Conservation (phyloP, 176 grass and related monocot genomes). For the Eremochloa ophiuroides region DNA sequence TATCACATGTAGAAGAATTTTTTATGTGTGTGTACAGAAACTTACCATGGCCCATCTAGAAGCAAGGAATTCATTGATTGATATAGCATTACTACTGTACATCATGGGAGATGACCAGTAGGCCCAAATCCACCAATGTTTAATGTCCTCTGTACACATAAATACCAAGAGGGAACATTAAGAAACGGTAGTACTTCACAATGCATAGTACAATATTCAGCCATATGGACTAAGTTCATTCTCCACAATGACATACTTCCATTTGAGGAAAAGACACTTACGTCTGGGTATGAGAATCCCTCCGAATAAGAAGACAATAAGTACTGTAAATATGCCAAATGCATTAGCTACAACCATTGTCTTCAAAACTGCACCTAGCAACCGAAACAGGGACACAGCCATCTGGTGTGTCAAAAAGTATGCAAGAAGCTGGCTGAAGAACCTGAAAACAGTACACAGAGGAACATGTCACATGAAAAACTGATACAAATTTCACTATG, state of each 20-base stretch:
- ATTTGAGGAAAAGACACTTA: conserved; percentile 27
- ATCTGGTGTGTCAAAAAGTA: conserved; percentile 64
- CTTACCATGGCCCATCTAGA: conserved; percentile 71
- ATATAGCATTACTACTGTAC: conserved; percentile 87
- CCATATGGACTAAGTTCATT: background rate
- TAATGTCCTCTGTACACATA: conserved; percentile 63
- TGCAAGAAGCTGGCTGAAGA: conserved; percentile 71
- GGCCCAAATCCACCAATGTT: conserved; percentile 87
- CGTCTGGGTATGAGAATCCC: conserved; percentile 72
- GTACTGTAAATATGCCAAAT: conserved; percentile 53
- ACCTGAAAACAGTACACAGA: conserved; percentile 41
- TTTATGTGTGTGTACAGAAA: background rate
- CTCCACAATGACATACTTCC: background rate
- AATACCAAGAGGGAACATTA: background rate
- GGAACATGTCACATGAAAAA: background rate
- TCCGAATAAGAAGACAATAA: conserved; percentile 66
- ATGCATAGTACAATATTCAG: background rate
- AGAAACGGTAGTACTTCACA: background rate
- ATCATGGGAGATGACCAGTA: conserved; percentile 87
- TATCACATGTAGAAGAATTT: background rate
- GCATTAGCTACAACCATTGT: conserved; percentile 83
- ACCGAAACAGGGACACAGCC: conserved; percentile 70
- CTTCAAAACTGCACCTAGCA: conserved; percentile 67
- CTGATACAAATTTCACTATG: background rate
- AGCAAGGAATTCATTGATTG: conserved; percentile 84